Evolutionary conservation across 495 filamentous ascomycete genomes (phyloP).

Genomic region (Diplogelasinospora grovesii): DNA sequence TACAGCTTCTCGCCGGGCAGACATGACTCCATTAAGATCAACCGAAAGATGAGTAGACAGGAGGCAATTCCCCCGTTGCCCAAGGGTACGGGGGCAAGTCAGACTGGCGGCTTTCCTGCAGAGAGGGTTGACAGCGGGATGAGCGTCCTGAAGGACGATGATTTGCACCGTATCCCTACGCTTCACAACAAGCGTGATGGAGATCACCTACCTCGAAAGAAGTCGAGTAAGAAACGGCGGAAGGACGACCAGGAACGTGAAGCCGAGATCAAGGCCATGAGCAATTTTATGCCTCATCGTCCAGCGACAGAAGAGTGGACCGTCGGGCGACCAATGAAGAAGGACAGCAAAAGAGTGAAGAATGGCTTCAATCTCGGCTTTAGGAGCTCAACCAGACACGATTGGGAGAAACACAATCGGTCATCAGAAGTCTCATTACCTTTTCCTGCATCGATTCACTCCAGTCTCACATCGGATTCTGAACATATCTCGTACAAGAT

Average conservation of each 20-base stretch:
- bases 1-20: constrained; percentile 51
- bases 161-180: constrained; percentile 55
- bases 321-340: constrained; percentile 45
- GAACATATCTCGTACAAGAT: constrained; percentile 70
- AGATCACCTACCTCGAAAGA: constrained; percentile 55
- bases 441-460: constrained; percentile 62
- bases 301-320: constrained; percentile 46
- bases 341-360: constrained; percentile 58
- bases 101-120: neutral
- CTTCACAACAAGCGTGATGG: constrained; percentile 55
- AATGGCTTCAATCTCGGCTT: constrained; percentile 35
- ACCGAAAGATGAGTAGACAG: constrained; percentile 20
- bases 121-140: constrained; percentile 14
- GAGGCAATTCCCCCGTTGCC: no score
- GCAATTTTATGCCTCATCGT: constrained; percentile 58
- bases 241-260: constrained; percentile 68
- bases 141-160: constrained; percentile 26
- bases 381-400: constrained; percentile 19
- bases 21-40: constrained; percentile 38
- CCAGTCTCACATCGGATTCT: constrained; percentile 61
- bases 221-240: constrained; percentile 69
- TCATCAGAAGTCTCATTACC: constrained; percentile 71
- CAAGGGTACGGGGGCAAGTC: constrained; percentile 27
- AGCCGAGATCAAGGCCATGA: constrained; percentile 82
- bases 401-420: constrained; percentile 53